phyloP scores from a whole-genome alignment of 2,329 filamentous ascomycete species.

The Hypoxylon sp. region DNA sequence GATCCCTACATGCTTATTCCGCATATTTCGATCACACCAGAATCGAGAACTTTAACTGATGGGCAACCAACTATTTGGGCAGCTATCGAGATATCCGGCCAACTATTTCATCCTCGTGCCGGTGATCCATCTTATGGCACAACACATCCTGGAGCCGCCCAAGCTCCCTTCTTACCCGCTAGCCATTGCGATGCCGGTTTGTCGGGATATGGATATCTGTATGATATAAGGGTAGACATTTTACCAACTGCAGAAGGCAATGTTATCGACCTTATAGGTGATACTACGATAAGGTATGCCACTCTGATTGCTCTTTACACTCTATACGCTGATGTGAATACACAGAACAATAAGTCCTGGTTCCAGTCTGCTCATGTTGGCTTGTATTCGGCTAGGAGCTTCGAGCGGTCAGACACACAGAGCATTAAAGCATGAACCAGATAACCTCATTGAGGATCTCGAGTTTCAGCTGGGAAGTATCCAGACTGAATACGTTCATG shows the following conservation, averaged over 20 bases:
- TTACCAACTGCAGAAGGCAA: constrained; percentile 56
- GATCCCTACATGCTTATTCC: constrained; percentile 57
- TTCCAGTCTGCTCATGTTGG: constrained; percentile 63
- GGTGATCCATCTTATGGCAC: constrained; percentile 13
- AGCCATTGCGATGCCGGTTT: constrained; percentile 43
- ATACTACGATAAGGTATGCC: constrained; percentile 35
- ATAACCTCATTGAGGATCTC: constrained; percentile 70
- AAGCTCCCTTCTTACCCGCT: constrained; percentile 39
- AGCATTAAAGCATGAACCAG: constrained; percentile 59
- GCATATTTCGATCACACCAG: constrained; percentile 59
- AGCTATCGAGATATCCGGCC: constrained; percentile 62
- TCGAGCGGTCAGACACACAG: constrained; percentile 20
- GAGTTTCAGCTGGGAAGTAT: constrained; percentile 67
- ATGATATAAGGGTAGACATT: constrained; percentile 62
- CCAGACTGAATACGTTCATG: constrained; percentile 62
- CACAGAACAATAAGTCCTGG: constrained; percentile 58
- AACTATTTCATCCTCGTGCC: constrained; percentile 50
- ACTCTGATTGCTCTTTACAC: constrained; percentile 1
- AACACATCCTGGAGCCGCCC: constrained; percentile 5
- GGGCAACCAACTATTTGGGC: constrained; percentile 59
- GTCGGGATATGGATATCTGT: constrained; percentile 60
- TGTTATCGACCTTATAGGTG: constrained; percentile 61
- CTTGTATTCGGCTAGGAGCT: constrained; percentile 57
- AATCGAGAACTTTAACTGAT: constrained; percentile 54
- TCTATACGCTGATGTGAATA: constrained; percentile 28